Percentiles rank a stretch among this genome's conserved stretches.
Conservation (phyloP, 352 stramenopile species). For the Globisporangium emineosum region DNA sequence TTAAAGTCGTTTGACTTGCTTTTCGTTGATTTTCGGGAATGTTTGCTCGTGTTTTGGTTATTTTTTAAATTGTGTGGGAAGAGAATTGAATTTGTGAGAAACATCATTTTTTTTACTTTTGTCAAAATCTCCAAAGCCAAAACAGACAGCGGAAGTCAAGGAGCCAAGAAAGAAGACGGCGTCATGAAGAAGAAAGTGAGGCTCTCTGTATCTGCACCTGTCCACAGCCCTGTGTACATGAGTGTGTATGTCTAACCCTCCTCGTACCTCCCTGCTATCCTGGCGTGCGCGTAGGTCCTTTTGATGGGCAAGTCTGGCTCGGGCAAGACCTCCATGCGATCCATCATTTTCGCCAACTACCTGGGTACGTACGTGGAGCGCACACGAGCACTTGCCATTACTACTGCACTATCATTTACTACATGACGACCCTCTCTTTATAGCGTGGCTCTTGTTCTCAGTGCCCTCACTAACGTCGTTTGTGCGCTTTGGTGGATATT, state of each 20-base stretch:
- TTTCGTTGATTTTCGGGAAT: neutral
- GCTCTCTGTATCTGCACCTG: neutral
- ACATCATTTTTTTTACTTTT: no score
- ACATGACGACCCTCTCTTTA: no score
- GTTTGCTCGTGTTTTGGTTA: neutral
- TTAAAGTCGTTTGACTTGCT: neutral
- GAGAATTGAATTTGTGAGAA: no score
- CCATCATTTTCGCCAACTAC: slow-evolving; percentile 99
- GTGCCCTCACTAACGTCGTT: neutral
- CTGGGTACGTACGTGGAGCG: slow-evolving; percentile 64
- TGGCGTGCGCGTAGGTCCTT: slow-evolving; percentile 69
- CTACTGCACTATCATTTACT: no score
- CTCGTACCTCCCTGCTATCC: neutral
- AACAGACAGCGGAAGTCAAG: slow-evolving; percentile 4
- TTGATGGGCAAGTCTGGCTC: slow-evolving; percentile 95
- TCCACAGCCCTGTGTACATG: neutral
- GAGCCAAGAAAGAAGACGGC: neutral
- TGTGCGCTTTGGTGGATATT: neutral
- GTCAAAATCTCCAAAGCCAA: neutral
- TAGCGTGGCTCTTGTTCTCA: no score
- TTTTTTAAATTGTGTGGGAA: neutral
- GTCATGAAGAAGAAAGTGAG: slow-evolving; percentile 66
- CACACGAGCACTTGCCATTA: no score
- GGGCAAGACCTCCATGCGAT: slow-evolving; percentile 99
- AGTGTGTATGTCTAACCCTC: neutral